phyloP scores from a whole-genome alignment of 1,139 yeast genomes.

The Candida tropicalis region DNA sequence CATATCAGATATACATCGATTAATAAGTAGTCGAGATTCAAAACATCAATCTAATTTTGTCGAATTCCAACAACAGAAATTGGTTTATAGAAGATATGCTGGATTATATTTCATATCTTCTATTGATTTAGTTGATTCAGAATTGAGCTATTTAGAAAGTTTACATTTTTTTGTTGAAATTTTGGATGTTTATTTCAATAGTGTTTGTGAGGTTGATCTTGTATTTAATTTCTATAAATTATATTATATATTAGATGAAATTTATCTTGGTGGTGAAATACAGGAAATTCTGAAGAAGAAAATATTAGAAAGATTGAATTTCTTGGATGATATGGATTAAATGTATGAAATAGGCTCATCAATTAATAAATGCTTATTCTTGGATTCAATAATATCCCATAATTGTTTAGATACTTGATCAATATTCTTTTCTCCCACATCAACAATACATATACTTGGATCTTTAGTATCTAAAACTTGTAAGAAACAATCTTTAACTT shows the following conservation, averaged over 20 bases:
- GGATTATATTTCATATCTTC: constrained; percentile 86
- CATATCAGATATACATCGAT: constrained; percentile 73
- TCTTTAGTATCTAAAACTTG: constrained; percentile 40
- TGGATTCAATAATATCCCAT: constrained; percentile 27
- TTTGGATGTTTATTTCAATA: constrained; percentile 78
- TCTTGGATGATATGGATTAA: constrained; percentile 36
- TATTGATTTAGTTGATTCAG: constrained; percentile 75
- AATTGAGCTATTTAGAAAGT: constrained; percentile 78
- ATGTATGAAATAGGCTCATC: constrained; percentile 17
- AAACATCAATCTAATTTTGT: constrained; percentile 80
- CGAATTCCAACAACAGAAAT: constrained; percentile 66
- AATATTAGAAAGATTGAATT: constrained; percentile 54
- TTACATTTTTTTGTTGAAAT: constrained; percentile 89
- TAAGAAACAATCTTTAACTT: constrained; percentile 64
- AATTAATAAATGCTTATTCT: constrained; percentile 18
- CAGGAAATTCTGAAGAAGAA: constrained; percentile 69
- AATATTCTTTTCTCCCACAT: constrained; percentile 62
- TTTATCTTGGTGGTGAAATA: constrained; percentile 77
- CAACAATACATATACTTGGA: constrained; percentile 44
- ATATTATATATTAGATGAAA: constrained; percentile 71
- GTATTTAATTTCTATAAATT: constrained; percentile 80
- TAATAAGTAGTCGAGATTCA: constrained; percentile 82
- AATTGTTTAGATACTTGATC: constrained; percentile 51
- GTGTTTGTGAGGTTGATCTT: constrained; percentile 93
- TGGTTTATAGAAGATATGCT: constrained; percentile 89